These are phyloP conservation scores for Apiospora pterosperma DNA, from an alignment of 2,329 filamentous ascomycete genomes.

Conservation along the genomic window DNA sequence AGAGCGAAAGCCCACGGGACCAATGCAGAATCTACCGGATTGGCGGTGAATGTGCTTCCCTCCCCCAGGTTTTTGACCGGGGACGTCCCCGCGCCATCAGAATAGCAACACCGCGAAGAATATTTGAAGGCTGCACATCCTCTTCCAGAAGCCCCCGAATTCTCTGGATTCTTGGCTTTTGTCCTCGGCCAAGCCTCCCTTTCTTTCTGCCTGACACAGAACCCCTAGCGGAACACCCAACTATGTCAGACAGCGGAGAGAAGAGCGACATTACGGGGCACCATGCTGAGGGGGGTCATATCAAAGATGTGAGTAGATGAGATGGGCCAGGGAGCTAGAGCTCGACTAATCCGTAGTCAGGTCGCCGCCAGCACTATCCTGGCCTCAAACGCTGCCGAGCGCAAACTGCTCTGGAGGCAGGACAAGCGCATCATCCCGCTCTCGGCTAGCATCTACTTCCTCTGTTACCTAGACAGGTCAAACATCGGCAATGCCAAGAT, in stretches of 20 bases:
- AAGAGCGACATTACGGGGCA: not conserved
- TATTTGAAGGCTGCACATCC: not conserved
- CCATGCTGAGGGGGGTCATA: not conserved
- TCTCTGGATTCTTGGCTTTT: not conserved
- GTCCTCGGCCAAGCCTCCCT: not conserved
- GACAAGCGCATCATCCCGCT: constrained; percentile 52
- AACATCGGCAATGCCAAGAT: constrained; percentile 46
- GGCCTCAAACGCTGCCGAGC: constrained; percentile 12
- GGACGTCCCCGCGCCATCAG: not conserved
- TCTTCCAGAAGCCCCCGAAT: not conserved
- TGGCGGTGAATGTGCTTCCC: not conserved
- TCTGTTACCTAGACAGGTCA: constrained; percentile 54
- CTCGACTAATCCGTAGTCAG: not conserved
- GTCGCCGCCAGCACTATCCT: not conserved
- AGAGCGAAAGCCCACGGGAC: not conserved
- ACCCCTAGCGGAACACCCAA: not conserved
- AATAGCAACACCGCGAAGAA: not conserved
- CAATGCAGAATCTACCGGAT: not conserved
- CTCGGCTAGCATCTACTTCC: constrained; percentile 51
- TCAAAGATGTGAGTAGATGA: not conserved
- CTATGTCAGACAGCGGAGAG: not conserved
- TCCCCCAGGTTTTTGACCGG: not conserved
- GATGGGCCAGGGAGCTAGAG: not conserved
- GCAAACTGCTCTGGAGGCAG: constrained; percentile 36
- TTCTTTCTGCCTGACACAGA: not conserved